phyloP scores from a whole-genome alignment of 1,284 basidiomycete genomes.

The Neolentinus lepideus region DNA sequence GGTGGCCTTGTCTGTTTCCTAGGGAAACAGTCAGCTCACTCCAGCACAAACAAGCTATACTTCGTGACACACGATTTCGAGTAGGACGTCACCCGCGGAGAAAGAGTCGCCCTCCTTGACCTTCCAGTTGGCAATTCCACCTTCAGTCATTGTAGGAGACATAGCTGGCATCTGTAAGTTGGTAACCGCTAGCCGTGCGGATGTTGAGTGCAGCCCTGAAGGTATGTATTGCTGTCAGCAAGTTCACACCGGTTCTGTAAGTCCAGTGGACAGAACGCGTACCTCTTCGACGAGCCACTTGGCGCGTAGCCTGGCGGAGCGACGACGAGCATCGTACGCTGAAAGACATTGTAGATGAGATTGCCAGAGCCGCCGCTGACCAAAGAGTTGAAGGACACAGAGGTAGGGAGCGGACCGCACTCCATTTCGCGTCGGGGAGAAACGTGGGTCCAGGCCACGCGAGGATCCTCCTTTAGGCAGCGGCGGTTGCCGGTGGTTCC shows the following conservation, averaged over 20 bases:
- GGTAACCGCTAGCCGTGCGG: slow-evolving; percentile 52
- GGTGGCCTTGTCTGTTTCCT: slow-evolving; percentile 99
- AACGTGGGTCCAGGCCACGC: neutral
- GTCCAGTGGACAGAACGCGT: neutral
- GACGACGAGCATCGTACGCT: neutral
- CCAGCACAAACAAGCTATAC: neutral
- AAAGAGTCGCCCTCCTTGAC: slow-evolving; percentile 85
- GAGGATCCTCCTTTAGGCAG: neutral
- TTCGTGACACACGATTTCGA: slow-evolving; percentile 77
- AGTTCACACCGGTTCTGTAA: neutral
- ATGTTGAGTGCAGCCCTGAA: slow-evolving; percentile 53
- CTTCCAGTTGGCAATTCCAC: slow-evolving; percentile 92
- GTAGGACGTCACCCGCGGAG: slow-evolving; percentile 79
- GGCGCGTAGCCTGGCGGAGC: neutral
- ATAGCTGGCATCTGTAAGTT: slow-evolving; percentile 89
- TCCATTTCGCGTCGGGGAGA: too few species aligned
- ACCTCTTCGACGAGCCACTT: neutral
- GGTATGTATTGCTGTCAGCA: neutral
- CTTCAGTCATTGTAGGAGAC: slow-evolving; percentile 99
- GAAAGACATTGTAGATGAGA: neutral
- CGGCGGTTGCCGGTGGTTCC: neutral
- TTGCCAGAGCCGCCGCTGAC: neutral
- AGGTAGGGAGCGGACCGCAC: neutral
- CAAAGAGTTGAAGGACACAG: neutral
- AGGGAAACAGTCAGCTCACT: slow-evolving; percentile 8